These are phyloP conservation scores for Fusarium guadeloupense DNA, from an alignment of 2,329 filamentous ascomycete species.

Conservation along the genomic window DNA sequence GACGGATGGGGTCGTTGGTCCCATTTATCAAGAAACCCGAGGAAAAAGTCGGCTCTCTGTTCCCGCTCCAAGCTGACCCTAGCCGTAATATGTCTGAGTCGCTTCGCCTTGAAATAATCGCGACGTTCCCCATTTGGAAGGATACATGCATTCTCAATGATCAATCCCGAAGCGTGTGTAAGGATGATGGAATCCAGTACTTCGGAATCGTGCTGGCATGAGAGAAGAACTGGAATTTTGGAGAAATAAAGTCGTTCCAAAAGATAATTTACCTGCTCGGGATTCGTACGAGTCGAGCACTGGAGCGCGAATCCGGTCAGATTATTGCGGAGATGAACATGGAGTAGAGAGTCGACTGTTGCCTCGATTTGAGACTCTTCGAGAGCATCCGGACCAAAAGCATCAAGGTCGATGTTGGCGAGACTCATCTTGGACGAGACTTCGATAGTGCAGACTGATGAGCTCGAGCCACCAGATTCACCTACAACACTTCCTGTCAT, in stretches of 20 bases:
- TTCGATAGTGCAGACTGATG: slow-evolving; percentile 7
- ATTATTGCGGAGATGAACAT: slow-evolving; percentile 5
- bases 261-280: slow-evolving; percentile 13
- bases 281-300: not conserved
- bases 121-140: slow-evolving; percentile 23
- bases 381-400: slow-evolving; percentile 16
- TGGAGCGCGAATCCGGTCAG: slow-evolving; percentile 14
- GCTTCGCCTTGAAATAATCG: slow-evolving; percentile 24
- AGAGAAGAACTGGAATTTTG: slow-evolving; percentile 21
- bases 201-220: slow-evolving; percentile 27
- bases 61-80: slow-evolving; percentile 20
- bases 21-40: slow-evolving; percentile 30
- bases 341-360: slow-evolving; percentile 14
- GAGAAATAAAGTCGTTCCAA: not conserved
- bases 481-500: slow-evolving; percentile 15
- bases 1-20: slow-evolving; percentile 15
- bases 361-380: slow-evolving; percentile 11
- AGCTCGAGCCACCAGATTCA: slow-evolving; percentile 6
- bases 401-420: slow-evolving; percentile 12
- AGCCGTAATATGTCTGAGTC: slow-evolving; percentile 24
- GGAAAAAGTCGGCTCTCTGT: slow-evolving; percentile 26
- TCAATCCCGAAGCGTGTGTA: slow-evolving; percentile 18
- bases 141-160: slow-evolving; percentile 31
- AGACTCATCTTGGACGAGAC: slow-evolving; percentile 21
- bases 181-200: slow-evolving; percentile 19